A percentile compares a stretch with the other conserved stretches of the same genome.
Conservation (phyloP, 495 filamentous ascomycete genomes). For the Xanthoparmelia taractica region DNA sequence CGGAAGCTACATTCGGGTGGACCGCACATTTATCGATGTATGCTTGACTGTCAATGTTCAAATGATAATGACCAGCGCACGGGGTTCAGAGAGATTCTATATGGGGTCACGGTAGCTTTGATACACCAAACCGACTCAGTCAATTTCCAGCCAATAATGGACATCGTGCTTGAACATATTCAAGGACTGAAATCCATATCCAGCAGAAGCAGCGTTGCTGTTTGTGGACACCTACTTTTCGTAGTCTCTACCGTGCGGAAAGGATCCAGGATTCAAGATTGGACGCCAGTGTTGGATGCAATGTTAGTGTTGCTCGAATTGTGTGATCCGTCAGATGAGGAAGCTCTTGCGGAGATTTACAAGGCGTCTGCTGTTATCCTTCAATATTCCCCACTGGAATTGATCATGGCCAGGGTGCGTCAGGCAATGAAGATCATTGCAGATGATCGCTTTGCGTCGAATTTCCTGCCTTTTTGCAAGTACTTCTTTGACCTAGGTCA, state of each 20-base stretch:
- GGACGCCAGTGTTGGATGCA: constrained; percentile 55
- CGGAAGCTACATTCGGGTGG: constrained; percentile 73
- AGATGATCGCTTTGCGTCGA: constrained; percentile 50
- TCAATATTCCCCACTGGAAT: constrained; percentile 71
- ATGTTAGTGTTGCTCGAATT: constrained; percentile 48
- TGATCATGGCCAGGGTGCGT: constrained; percentile 59
- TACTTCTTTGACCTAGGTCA: constrained; percentile 63
- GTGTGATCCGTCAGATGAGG: constrained; percentile 34
- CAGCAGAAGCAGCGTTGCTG: constrained; percentile 32
- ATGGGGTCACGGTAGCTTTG: constrained; percentile 66
- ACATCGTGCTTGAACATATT: constrained; percentile 48
- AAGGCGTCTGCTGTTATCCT: constrained; percentile 60
- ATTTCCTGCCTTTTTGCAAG: constrained; percentile 78
- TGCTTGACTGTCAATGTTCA: constrained; percentile 47
- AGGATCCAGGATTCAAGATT: constrained; percentile 64
- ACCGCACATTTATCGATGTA: constrained; percentile 54
- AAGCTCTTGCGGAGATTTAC: constrained; percentile 50
- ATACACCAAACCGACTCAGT: constrained; percentile 74
- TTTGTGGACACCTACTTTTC: constrained; percentile 58
- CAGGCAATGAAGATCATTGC: constrained; percentile 56
- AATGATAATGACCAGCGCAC: constrained; percentile 33
- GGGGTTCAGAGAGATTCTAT: constrained; percentile 53
- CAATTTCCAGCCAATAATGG: constrained; percentile 52
- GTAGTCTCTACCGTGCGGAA: constrained; percentile 65
- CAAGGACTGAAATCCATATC: constrained; percentile 26